A percentile compares a stretch with the other conserved stretches of the same genome.
These are phyloP conservation scores for Solanum dulcamara DNA, from an alignment of 257 asterid species.

Conservation along the genomic window DNA sequence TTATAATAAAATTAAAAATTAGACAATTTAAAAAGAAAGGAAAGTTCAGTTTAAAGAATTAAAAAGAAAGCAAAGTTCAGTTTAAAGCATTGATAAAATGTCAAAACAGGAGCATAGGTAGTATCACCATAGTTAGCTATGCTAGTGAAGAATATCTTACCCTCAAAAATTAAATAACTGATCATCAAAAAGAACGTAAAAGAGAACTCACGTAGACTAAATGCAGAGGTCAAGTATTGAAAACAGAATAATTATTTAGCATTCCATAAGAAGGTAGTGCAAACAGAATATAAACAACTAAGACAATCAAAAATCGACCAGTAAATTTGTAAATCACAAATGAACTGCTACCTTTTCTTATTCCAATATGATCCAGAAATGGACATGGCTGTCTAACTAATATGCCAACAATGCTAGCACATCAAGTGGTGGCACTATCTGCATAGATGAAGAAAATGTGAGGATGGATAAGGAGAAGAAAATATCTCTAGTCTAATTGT, in stretches of 20 bases:
- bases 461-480: not conserved
- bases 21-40: not conserved
- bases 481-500: not conserved
- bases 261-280: not conserved
- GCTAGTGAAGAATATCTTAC: not conserved
- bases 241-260: not conserved
- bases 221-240: not conserved
- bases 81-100: not conserved
- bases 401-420: constrained; percentile 78
- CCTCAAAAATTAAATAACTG: not conserved
- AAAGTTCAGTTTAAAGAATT: not conserved
- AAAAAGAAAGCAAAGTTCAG: not conserved
- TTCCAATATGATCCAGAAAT: constrained; percentile 82
- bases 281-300: not conserved
- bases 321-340: not conserved
- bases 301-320: not conserved
- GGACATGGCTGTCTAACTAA: constrained; percentile 83
- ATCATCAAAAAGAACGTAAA: not conserved
- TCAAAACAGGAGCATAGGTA: not conserved
- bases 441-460: not conserved
- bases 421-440: constrained; percentile 92
- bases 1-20: not conserved
- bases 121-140: not conserved
- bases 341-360: constrained; percentile 49
- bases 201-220: not conserved